Base-by-base conservation (phyloP, 2,329 filamentous ascomycete genomes). In the Westerdykella sp. region DNA sequence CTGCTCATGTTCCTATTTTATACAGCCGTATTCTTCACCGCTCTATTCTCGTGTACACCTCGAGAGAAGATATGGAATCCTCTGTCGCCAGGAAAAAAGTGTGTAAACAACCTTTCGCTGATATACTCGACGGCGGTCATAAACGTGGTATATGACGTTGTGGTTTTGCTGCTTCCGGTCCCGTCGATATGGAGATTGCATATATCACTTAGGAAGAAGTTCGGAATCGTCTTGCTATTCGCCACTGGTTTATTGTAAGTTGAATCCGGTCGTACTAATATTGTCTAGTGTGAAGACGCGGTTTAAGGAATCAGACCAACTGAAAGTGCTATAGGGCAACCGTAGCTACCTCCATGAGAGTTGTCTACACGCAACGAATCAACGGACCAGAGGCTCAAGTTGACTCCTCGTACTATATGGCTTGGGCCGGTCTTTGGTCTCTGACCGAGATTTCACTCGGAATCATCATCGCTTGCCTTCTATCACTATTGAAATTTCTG, bases 1-100 rank as follows among this genome's bases (percentile, higher is more conserved):
- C 39, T 41, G 10, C 47, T 49, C 6, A 54, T 48, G 2, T 54
- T 55, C 32, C 40, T 59, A 16, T 48, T 56, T 32, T 61, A 61
- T 34, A 54, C 48, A 1, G 44, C 28, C 2, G 23, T 14, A 14
- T 34, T 51, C 9, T 59, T 59, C 41, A 59, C 51, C 51, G 59
- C 55, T 1, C 45, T 53, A n/a, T 60, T 56, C 38, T 57, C 55
- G 34, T 61, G 58, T 40, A 47, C 43, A 10, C 58, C 58, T 7
- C 34, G 58, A 22, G 31, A 45, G 11, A 54, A 51, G 30, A 59
- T 61, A 21, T 61, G 58, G 58, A 47, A 59, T 41, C 59, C 58
- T 34, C 18, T 45, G 53, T 7, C 47, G 42, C 5, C 50, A 51
- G 2, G 49, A 44, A 51, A 50, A 6, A 54, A 53, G 18, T 61